A percentile compares a stretch with the other conserved stretches of the same genome.
These are phyloP conservation scores for Filobasidium floriforme DNA, from an alignment of 768 basidiomycete genomes.

Conservation along the genomic window DNA sequence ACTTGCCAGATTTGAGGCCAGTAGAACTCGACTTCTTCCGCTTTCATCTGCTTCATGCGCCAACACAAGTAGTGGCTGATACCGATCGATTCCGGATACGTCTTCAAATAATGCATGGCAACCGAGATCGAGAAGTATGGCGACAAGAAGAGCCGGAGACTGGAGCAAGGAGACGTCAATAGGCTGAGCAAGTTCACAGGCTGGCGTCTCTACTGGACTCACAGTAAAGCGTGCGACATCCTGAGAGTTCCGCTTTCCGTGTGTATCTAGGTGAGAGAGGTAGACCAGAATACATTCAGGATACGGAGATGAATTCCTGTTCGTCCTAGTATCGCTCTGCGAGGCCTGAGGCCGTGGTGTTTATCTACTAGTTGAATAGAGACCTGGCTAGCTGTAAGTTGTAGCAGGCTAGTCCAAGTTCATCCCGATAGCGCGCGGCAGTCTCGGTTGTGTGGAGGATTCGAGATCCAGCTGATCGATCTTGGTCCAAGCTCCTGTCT, in stretches of 20 bases:
- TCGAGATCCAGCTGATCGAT: too few species aligned
- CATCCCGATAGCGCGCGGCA: too few species aligned
- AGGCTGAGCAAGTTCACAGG: background rate
- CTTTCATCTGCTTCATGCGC: conserved; percentile 46
- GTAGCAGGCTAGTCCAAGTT: too few species aligned
- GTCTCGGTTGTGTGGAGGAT: too few species aligned
- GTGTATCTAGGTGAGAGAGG: too few species aligned
- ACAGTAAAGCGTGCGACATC: conserved; percentile 46
- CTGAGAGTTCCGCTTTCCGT: conserved; percentile 9
- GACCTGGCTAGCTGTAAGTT: too few species aligned
- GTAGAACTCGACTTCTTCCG: conserved; percentile 50
- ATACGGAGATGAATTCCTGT: too few species aligned
- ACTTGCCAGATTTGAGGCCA: conserved; percentile 50
- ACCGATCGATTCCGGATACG: conserved; percentile 48
- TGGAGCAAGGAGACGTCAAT: background rate
- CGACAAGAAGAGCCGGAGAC: conserved; percentile 79
- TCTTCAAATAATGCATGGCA: conserved; percentile 68
- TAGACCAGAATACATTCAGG: too few species aligned
- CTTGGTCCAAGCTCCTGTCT: too few species aligned
- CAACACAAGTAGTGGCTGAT: conserved; percentile 50
- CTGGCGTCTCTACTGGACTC: conserved; percentile 4
- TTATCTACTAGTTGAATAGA: too few species aligned
- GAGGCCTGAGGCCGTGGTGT: too few species aligned
- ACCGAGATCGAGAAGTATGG: conserved; percentile 92
- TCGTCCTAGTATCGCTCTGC: too few species aligned